Base-by-base conservation (phyloP, 768 basidiomycete species). In the Macrolepiota albuminosa region DNA sequence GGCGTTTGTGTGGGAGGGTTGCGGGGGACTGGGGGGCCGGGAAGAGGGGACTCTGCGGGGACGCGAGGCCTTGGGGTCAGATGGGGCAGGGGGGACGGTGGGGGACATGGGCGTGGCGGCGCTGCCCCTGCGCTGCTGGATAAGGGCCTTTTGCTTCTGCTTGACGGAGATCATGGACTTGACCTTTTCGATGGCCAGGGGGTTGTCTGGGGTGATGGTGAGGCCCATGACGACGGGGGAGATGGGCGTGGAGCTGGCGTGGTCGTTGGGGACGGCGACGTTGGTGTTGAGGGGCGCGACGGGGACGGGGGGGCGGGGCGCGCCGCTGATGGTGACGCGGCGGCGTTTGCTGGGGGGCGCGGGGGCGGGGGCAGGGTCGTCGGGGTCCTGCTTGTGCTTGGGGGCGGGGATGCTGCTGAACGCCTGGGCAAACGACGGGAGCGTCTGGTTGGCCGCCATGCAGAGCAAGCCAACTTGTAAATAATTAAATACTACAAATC, bases 381-480 rank as follows among this genome's bases (percentile, higher is more conserved):
- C 42, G 18, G 16, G 2, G 16, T 18, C 6, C 40, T 40, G 40
- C 5, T 16, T 1, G 6, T 42, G 42, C 42, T 18, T 40, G 14
- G 42, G 42, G 18, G 7, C 18, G 3, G 42, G 42, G n/a, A 42
- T n/a, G 54, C 66, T 75, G 69, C 80, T 83, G 74, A 92, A 92
- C 0, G 90, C 83, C 74, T 88, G 86, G 2, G 86, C 85, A 72
- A 92, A 92, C 46, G 90, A 88, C 43, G 90, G 90, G 42, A 92
- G 83, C 10, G 88, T 86, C 70, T 85, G 86, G 37, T 39, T 39
- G 61, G 77, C 73, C 61, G 74, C 71, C 65, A 51, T 50, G 11
- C 0, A 11, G 43, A 5, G 1, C 43, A 21, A 45, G 21, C 43
- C 6, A 18, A 42, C 3, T 7, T 3, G 8, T 29, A 9, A 21